Evolutionary conservation across 2,329 filamentous ascomycete genomes (phyloP).

Genomic region (Aciculosporium take): DNA sequence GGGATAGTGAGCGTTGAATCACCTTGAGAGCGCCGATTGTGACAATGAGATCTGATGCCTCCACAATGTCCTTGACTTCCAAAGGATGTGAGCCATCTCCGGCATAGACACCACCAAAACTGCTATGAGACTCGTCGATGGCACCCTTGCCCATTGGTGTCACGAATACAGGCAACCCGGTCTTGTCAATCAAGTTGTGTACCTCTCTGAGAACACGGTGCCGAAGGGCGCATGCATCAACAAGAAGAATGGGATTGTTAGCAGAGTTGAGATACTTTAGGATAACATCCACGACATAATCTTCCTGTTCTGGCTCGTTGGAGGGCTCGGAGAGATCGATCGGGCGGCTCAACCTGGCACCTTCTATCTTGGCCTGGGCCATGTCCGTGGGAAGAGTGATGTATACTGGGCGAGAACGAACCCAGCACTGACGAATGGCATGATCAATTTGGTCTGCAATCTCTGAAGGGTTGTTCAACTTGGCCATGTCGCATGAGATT

Average conservation of each 20-base stretch:
- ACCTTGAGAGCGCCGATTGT: conserved; percentile 50
- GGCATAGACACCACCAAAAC: conserved; percentile 73
- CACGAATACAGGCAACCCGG: conserved; percentile 68
- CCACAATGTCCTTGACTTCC: conserved; percentile 48
- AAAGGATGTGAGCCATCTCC: conserved; percentile 57
- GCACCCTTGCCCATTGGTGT: conserved; percentile 83
- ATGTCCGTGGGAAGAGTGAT: conserved; percentile 74
- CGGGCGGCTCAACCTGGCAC: conserved; percentile 51
- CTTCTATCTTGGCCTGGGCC: conserved; percentile 62
- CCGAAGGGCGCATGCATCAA: conserved; percentile 71
- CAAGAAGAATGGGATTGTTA: conserved; percentile 61
- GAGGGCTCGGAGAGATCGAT: conserved; percentile 50
- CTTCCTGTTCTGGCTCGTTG: conserved; percentile 59
- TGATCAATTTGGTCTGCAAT: conserved; percentile 66
- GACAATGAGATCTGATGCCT: conserved; percentile 56
- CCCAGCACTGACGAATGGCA: conserved; percentile 58
- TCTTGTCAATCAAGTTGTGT: conserved; percentile 56
- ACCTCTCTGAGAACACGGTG: conserved; percentile 62
- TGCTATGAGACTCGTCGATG: conserved; percentile 60
- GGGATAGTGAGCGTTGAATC: not conserved
- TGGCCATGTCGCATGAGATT: conserved; percentile 57
- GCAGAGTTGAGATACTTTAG: conserved; percentile 59
- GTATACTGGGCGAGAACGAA: conserved; percentile 66
- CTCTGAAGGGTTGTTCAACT: conserved; percentile 54
- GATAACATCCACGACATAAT: conserved; percentile 71